Evolutionary conservation across 179 eudicot species (phyloP), one percentile per base, ranked within the genome.

Genomic region (Corrigiola litoralis): DNA sequence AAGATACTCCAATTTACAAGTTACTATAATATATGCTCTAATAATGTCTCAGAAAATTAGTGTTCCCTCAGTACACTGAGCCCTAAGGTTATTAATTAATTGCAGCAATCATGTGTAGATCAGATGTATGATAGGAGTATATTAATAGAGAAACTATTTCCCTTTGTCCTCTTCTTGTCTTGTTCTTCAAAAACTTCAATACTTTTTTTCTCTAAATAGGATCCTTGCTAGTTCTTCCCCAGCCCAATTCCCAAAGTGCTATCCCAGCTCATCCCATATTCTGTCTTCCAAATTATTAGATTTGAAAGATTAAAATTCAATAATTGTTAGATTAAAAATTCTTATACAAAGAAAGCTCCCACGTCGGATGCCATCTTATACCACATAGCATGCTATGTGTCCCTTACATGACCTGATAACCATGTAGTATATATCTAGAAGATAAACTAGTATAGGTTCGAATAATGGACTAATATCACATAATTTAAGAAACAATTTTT

Each of bases 231-330:
- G 28, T 58, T 37, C 18, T 36, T 11, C 36, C 16, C 3, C 58
- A 32, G 2, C 29, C 29, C 38, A 28, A 20, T 50, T 40, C 25
- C 29, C 59, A 41, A 40, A 41, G 61, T 66, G 61, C 52, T 38
- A 65, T 28, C 36, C 52, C 70, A 66, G 53, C 52, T 66, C 61
- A 54, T 66, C 25, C 18, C 21, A 34, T n/a, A n/a, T n/a, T n/a
- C n/a, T 17, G 16, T 38, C 37, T 33, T 33, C 24, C 23, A 23
- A 6, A 28, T 53, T 13, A 48, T 49, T 23, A 37, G 29, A 27
- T 4, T 44, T 29, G 5, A 5, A 38, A 5, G 4, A 23, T 4
- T 16, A 55, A 25, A 12, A 20, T 47, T 47, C 32, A 51, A 27
- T 49, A 47, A 55, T 31, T 2, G 14, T 10, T 44, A 55, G 29